phyloP scores from a whole-genome alignment of 441 rosid genomes.

The Populus hybrid region DNA sequence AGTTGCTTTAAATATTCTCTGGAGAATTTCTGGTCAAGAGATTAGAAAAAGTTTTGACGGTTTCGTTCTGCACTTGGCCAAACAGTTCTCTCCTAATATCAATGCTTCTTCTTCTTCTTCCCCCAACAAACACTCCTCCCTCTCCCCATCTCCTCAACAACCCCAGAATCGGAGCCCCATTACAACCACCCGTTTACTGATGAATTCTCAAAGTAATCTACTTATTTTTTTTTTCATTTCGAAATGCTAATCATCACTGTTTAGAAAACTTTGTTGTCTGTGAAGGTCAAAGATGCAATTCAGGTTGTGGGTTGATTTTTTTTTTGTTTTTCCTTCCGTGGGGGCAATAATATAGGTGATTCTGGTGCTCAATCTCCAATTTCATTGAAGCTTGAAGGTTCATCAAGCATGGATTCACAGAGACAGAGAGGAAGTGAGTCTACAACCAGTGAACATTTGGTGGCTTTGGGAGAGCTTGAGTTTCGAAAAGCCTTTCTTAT shows the following conservation, averaged over 20 bases:
- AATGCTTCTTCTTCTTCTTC: conserved; percentile 24
- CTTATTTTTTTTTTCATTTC: background rate
- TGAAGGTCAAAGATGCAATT: background rate
- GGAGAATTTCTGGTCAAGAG: background rate
- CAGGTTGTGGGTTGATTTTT: background rate
- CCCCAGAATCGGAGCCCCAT: conserved; percentile 5
- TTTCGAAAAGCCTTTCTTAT: conserved; percentile 65
- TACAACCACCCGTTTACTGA: conserved; percentile 3
- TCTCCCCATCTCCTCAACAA: conserved; percentile 1
- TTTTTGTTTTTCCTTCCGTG: background rate
- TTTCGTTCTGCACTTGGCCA: conserved; percentile 10
- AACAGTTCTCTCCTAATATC: background rate
- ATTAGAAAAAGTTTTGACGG: conserved; percentile 25
- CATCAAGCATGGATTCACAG: conserved; percentile 12
- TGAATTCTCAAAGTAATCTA: background rate
- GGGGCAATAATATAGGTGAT: background rate
- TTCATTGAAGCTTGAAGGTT: background rate
- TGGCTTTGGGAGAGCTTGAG: conserved; percentile 65
- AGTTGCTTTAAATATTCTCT: conserved; percentile 32
- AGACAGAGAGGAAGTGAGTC: background rate
- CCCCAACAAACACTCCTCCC: conserved; percentile 8
- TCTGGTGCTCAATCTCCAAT: background rate
- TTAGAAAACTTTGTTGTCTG: background rate
- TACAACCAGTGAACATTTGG: conserved; percentile 32
- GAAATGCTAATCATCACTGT: too few species aligned